Evolutionary conservation across 257 asterid genomes (phyloP), one percentile per base, ranked within the genome.

Genomic region (Rauvolfia tetraphylla): DNA sequence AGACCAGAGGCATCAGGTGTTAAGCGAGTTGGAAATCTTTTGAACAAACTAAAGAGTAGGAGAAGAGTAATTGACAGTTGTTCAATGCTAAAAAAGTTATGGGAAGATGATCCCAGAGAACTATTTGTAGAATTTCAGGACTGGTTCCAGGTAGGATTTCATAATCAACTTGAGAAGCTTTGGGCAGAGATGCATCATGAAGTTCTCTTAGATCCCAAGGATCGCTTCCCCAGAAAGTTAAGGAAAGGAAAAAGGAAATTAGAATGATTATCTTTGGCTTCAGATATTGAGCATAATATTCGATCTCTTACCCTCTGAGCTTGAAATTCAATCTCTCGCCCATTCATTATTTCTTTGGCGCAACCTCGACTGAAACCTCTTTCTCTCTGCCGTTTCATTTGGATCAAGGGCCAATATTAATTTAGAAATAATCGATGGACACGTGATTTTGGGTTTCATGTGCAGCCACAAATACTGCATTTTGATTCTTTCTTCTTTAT

Each of bases 1-100:
- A 91, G 88, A 89, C 92, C 96, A 0, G 98, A 90, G 80, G 86
- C 96, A 0, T 75, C 78, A 68, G 93, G 97, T 7, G 79, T 85
- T 69, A 90, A 83, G 83, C 84, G 97, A 38, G 95, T 85, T 12
- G 95, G 91, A 13, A 88, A 92, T 81, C 81, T 95, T 23, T 67
- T 92, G 83, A 82, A 78, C 78, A 85, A 83, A 79, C 59, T 95
- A 66, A 86, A 81, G 57, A 72, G 61, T 14, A 85, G 76, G 79
- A 84, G 79, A 68, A 75, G 86, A 75, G 74, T 83, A 25, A 85
- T 90, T 42, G 96, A 90, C 78, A 85, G 85, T 56, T 76, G 92
- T 79, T 90, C 74, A 31, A 86, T 76, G 76, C 74, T 91, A 48
- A 81, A 88, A 79, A 49, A 18, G 42, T 67, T 83, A 82, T 90